These are phyloP conservation scores for Ambrosia artemisiifolia DNA, from an alignment of 129 eudicot genomes.

Conservation along the genomic window DNA sequence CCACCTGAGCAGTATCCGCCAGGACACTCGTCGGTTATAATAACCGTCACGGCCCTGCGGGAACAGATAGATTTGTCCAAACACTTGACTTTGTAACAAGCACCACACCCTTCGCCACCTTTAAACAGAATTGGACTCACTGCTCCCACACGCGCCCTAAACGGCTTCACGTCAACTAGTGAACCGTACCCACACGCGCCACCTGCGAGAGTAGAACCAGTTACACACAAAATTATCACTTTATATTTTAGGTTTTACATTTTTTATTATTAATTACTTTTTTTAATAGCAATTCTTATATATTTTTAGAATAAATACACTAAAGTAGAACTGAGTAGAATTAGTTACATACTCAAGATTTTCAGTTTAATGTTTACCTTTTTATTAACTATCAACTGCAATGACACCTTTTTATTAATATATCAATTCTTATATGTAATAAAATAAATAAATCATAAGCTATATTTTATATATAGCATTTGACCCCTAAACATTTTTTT, in stretches of 20 bases:
- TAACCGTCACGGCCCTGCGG: conserved; percentile 71
- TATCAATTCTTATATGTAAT: too few species aligned
- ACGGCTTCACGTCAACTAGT: conserved; percentile 89
- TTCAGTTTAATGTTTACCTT: too few species aligned
- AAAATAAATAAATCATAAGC: too few species aligned
- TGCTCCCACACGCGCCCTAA: conserved; percentile 89
- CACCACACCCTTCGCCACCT: conserved; percentile 95
- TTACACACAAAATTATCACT: background rate
- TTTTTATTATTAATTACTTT: too few species aligned
- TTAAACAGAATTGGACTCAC: conserved; percentile 86
- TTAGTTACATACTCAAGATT: too few species aligned
- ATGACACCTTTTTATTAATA: too few species aligned
- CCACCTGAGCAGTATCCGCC: conserved; percentile 75
- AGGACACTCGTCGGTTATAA: conserved; percentile 87
- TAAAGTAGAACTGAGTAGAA: too few species aligned
- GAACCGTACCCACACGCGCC: conserved; percentile 99
- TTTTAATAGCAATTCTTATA: background rate
- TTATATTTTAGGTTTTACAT: background rate
- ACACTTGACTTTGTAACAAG: conserved; percentile 90
- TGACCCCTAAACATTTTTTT: too few species aligned
- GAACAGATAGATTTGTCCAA: conserved; percentile 78
- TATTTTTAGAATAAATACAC: too few species aligned
- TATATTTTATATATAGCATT: too few species aligned
- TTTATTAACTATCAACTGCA: too few species aligned
- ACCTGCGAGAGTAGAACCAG: conserved; percentile 36